These are phyloP conservation scores for Lizanozyma gosingica DNA, from an alignment of 1,139 yeast species.

Conservation along the genomic window DNA sequence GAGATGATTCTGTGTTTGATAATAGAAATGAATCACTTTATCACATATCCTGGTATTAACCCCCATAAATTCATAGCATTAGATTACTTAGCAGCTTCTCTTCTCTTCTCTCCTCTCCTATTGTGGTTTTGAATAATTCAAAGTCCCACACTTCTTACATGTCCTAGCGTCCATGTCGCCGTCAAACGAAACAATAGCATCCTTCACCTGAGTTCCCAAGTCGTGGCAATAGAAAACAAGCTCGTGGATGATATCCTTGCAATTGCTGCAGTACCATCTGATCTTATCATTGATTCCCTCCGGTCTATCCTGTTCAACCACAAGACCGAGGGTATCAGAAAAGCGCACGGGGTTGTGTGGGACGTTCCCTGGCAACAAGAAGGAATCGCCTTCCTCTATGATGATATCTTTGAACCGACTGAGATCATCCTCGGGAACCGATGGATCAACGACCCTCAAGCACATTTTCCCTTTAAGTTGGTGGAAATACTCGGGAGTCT, in stretches of 20 bases:
- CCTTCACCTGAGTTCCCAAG: conserved; percentile 85
- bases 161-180: conserved; percentile 54
- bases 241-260: conserved; percentile 60
- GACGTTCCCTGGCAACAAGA: conserved; percentile 69
- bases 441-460: conserved; percentile 66
- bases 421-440: conserved; percentile 15
- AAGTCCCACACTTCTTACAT: conserved; percentile 66
- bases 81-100: too few relatives aligned
- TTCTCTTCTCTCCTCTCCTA: too few relatives aligned
- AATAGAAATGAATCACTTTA: too few relatives aligned
- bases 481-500: conserved; percentile 90
- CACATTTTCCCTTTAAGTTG: conserved; percentile 84
- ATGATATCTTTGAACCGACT: conserved; percentile 68
- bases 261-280: conserved; percentile 79
- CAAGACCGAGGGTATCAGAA: conserved; percentile 80
- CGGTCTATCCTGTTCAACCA: conserved; percentile 92
- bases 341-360: conserved; percentile 92
- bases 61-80: too few relatives aligned
- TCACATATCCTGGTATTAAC: too few relatives aligned
- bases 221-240: conserved; percentile 67
- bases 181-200: conserved; percentile 69
- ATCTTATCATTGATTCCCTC: conserved; percentile 55
- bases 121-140: conserved; percentile 54
- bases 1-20: too few relatives aligned
- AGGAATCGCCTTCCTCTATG: conserved; percentile 81